Conservation (phyloP, 495 filamentous ascomycete species). For the Neurospora sp. region DNA sequence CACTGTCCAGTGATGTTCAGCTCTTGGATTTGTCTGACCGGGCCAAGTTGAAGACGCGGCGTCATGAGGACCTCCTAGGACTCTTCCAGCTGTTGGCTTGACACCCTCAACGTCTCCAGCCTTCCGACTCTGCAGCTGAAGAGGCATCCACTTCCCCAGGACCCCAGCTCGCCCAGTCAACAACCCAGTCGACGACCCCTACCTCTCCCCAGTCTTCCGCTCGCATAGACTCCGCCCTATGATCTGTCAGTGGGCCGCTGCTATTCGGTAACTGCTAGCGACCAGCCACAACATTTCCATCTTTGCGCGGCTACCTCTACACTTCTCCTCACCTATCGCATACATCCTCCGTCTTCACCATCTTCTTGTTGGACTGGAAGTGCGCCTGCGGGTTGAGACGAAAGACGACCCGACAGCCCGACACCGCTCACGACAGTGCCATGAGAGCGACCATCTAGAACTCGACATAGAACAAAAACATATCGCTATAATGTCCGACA, state of each 20-base stretch:
- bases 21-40: constrained; percentile 14
- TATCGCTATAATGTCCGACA: neutral
- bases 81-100: neutral
- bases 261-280: neutral
- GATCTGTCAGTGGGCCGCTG: neutral
- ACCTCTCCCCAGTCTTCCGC: neutral
- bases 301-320: neutral
- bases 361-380: neutral
- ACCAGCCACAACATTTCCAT: neutral
- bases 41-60: constrained; percentile 11
- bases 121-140: neutral
- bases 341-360: neutral
- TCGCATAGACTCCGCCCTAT: neutral
- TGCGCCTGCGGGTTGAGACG: neutral
- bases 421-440: neutral
- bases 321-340: neutral
- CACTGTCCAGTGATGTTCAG: neutral
- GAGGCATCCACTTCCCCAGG: neutral
- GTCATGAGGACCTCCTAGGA: neutral
- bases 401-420: neutral
- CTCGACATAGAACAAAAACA: neutral
- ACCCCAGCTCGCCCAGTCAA: neutral
- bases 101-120: neutral
- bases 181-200: neutral
- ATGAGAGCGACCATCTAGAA: neutral